Percentiles rank a stretch among this genome's conserved stretches.
Evolutionary conservation across 305 asterid genomes (phyloP).

Genomic region (Plantago lanceolata): DNA sequence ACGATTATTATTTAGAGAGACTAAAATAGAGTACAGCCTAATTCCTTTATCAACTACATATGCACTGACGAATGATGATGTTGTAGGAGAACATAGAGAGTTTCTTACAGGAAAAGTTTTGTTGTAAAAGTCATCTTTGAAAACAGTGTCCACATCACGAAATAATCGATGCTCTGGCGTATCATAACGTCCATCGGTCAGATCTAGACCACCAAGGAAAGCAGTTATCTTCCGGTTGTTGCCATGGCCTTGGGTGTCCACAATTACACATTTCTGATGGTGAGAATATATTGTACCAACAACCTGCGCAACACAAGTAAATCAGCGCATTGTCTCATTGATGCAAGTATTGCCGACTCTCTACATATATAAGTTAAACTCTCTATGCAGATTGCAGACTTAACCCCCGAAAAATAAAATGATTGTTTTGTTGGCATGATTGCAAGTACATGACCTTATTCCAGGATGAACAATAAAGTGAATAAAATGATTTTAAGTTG

Average conservation of each 20-base stretch:
- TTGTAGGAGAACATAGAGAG: neutral
- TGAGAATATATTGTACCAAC: slow-evolving; percentile 94
- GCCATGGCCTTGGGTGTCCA: slow-evolving; percentile 81
- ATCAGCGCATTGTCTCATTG: neutral
- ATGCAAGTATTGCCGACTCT: neutral
- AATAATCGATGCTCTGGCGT: slow-evolving; percentile 86
- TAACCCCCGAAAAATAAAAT: too few relatives aligned
- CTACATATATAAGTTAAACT: neutral
- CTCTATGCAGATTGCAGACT: too few relatives aligned
- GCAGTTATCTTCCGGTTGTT: slow-evolving; percentile 75
- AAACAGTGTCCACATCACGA: slow-evolving; percentile 73
- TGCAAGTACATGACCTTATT: too few relatives aligned
- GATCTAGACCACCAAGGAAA: slow-evolving; percentile 88
- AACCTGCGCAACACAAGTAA: slow-evolving; percentile 44
- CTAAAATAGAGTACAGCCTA: too few relatives aligned
- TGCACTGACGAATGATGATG: neutral
- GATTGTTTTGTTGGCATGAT: too few relatives aligned
- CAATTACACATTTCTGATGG: slow-evolving; percentile 96
- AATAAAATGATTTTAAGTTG: too few relatives aligned
- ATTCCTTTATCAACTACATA: neutral
- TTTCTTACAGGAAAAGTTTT: slow-evolving; percentile 68
- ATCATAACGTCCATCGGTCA: slow-evolving; percentile 95
- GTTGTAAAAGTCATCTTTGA: slow-evolving; percentile 68
- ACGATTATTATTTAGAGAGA: too few relatives aligned
- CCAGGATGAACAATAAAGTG: too few relatives aligned